phyloP scores from a whole-genome alignment of 2,329 filamentous ascomycete species.

The Paecilomyces sp. region DNA sequence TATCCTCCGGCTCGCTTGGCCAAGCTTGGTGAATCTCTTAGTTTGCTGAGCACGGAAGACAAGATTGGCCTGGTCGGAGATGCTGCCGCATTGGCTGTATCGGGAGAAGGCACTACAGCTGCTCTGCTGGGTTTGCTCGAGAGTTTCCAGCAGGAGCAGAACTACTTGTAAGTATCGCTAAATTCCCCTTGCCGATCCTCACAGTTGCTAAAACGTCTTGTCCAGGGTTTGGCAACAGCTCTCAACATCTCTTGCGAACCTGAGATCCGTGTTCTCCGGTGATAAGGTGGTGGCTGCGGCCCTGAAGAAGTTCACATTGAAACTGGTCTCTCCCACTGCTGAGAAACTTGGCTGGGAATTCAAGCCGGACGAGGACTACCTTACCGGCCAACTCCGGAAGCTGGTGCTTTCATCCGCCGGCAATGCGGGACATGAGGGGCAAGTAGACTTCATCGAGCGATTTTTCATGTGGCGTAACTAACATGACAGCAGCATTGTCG shows the following conservation, averaged over 20 bases:
- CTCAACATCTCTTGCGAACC: conserved; percentile 63
- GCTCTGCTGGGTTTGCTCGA: conserved; percentile 77
- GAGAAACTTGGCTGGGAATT: conserved; percentile 83
- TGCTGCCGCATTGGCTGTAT: conserved; percentile 78
- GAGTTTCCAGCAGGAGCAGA: conserved; percentile 72
- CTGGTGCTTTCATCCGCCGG: conserved; percentile 71
- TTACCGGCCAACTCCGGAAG: conserved; percentile 74
- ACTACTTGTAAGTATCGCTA: conserved; percentile 57
- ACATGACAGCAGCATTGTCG: conserved; percentile 47
- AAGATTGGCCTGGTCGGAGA: conserved; percentile 91
- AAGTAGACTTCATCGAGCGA: conserved; percentile 29
- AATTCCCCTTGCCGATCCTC: not conserved
- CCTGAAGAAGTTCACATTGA: conserved; percentile 70
- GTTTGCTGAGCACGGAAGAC: conserved; percentile 73
- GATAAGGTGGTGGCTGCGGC: conserved; percentile 65
- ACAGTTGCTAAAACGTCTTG: conserved; percentile 10
- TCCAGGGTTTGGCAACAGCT: conserved; percentile 75
- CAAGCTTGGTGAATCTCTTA: conserved; percentile 70
- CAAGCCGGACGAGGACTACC: conserved; percentile 68
- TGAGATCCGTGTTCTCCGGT: conserved; percentile 79
- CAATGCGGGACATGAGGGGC: conserved; percentile 67
- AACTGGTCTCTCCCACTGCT: conserved; percentile 67
- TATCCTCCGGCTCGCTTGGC: conserved; percentile 78
- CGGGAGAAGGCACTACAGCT: conserved; percentile 75
- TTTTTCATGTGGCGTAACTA: conserved; percentile 4